Percentiles rank a stretch among this genome's conserved stretches.
These are phyloP conservation scores for Paramyrothecium sp. DNA, from an alignment of 2,329 filamentous ascomycete species.

Conservation along the genomic window DNA sequence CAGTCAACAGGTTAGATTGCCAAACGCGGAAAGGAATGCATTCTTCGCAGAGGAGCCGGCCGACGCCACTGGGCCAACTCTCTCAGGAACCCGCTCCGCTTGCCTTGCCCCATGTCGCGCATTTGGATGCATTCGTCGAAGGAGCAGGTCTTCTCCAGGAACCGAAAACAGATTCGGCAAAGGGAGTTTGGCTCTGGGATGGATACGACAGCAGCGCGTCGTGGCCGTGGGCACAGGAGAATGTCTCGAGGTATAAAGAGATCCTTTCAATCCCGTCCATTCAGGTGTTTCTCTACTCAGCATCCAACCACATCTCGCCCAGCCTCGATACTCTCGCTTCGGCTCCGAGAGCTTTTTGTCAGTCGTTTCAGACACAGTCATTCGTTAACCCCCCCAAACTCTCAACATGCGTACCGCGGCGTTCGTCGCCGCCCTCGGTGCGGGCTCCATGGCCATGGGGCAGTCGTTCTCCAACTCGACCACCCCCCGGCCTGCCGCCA, in stretches of 20 bases:
- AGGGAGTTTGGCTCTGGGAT: background rate
- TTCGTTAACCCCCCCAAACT: background rate
- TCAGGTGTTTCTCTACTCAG: background rate
- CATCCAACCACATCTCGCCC: background rate
- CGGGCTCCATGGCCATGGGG: background rate
- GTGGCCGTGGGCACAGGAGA: background rate
- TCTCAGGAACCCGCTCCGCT: background rate
- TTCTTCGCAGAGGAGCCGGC: background rate
- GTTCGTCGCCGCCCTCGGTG: background rate
- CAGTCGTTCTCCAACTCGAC: background rate
- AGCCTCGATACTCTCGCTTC: slow-evolving; percentile 1
- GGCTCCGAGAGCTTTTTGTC: background rate
- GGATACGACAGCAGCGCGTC: background rate
- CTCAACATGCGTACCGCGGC: background rate
- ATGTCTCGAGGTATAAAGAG: background rate
- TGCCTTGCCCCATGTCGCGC: background rate
- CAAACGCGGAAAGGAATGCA: background rate
- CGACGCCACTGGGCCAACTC: background rate
- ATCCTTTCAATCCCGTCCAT: background rate
- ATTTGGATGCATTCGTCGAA: slow-evolving; percentile 1
- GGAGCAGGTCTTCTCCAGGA: background rate
- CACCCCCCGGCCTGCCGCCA: background rate
- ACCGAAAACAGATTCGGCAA: background rate
- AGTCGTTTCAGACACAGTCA: slow-evolving; percentile 1
- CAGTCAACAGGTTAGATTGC: background rate